Percentiles rank a stretch among this genome's conserved stretches.
Evolutionary conservation across 768 basidiomycete genomes (phyloP).

Genomic region (Imleria badia): DNA sequence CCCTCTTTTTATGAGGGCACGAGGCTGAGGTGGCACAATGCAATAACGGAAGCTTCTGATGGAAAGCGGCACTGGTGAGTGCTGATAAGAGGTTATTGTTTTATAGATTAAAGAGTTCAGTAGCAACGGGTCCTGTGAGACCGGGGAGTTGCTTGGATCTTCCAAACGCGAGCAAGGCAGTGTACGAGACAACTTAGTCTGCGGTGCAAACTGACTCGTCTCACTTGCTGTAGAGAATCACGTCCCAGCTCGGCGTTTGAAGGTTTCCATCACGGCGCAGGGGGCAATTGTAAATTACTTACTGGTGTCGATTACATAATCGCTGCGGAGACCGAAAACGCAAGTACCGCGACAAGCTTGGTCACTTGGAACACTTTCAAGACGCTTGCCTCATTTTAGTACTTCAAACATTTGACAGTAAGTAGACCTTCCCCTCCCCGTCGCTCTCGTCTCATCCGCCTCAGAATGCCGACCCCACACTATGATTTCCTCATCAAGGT

Average conservation of each 20-base stretch:
- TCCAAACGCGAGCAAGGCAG: not conserved
- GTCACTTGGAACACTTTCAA: not conserved
- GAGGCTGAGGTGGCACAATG: not conserved
- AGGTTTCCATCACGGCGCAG: not conserved
- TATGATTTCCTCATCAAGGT: constrained; percentile 98
- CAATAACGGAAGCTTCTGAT: constrained; percentile 3
- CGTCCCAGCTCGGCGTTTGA: not conserved
- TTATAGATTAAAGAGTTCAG: not conserved
- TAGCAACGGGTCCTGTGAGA: not conserved
- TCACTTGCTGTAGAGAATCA: constrained; percentile 2
- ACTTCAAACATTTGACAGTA: not conserved
- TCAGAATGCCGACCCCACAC: constrained; percentile 81
- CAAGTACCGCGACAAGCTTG: not conserved
- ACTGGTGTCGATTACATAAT: constrained; percentile 13
- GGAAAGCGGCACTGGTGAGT: not conserved
- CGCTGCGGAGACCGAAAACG: constrained; percentile 20
- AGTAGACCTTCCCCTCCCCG: not conserved
- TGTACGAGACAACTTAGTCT: too few relatives aligned
- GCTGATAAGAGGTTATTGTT: not conserved
- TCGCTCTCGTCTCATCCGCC: not conserved
- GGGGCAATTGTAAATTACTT: not conserved
- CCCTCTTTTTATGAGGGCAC: not conserved
- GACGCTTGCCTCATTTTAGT: not conserved
- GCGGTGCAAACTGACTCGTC: not conserved
- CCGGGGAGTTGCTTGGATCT: not conserved